Conservation (phyloP, 352 stramenopile species). For the Globisporangium parvum region DNA sequence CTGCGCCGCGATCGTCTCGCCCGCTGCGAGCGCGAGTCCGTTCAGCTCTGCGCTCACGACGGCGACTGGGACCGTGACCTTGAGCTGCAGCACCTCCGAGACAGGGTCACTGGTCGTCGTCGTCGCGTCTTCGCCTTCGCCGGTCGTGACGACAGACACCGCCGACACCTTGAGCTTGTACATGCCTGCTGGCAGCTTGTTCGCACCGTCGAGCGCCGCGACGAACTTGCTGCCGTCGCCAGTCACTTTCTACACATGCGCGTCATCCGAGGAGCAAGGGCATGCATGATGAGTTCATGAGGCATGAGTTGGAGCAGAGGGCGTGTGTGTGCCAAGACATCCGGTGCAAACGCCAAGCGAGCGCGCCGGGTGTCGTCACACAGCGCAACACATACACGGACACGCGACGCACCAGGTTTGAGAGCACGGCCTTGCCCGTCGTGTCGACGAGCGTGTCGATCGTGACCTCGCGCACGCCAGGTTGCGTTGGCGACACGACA, state of each 20-base stretch:
- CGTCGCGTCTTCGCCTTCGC: slow-evolving; percentile 26
- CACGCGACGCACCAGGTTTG: slow-evolving; percentile 48
- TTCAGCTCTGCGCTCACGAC: slow-evolving; percentile 51
- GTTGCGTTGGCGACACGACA: slow-evolving; percentile 45
- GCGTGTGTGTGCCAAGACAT: not conserved
- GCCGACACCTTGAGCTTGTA: slow-evolving; percentile 81
- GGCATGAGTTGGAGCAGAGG: no score
- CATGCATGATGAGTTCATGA: not conserved
- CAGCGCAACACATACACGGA: not conserved
- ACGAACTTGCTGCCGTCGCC: slow-evolving; percentile 61
- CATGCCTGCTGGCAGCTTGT: slow-evolving; percentile 50
- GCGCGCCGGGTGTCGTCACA: not conserved
- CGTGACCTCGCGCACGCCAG: slow-evolving; percentile 44
- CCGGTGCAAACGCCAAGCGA: not conserved
- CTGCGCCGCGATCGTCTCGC: slow-evolving; percentile 47
- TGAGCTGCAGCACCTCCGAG: slow-evolving; percentile 64
- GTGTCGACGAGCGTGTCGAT: slow-evolving; percentile 72
- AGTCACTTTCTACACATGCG: slow-evolving; percentile 36
- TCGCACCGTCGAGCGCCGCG: slow-evolving; percentile 27
- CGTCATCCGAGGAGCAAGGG: not conserved
- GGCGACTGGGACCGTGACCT: slow-evolving; percentile 65
- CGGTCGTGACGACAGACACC: slow-evolving; percentile 15
- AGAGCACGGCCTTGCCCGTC: slow-evolving; percentile 43
- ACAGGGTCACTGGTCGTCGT: slow-evolving; percentile 7
- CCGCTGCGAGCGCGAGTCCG: slow-evolving; percentile 34